Evolutionary conservation across 2,329 filamentous ascomycete species (phyloP).

Genomic region (Curvularia hawaiiensis): DNA sequence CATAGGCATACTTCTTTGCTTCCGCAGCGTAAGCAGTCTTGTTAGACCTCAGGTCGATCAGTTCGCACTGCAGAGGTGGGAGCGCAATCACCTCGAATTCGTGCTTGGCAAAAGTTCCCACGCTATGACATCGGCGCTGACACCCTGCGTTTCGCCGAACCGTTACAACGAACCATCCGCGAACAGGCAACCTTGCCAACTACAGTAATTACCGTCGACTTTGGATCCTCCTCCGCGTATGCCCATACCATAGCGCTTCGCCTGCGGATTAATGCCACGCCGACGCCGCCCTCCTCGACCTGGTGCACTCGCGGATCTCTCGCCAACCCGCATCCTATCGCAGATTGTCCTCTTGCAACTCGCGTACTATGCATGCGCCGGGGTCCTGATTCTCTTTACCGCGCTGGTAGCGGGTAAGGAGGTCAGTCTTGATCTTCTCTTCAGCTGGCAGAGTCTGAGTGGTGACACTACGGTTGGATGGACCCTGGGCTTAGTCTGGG

Average conservation of each 20-base stretch:
- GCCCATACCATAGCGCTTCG: slow-evolving; percentile 25
- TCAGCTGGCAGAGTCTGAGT: slow-evolving; percentile 67
- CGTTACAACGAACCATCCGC: slow-evolving; percentile 13
- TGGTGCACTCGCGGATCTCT: slow-evolving; percentile 69
- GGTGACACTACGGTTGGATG: slow-evolving; percentile 73
- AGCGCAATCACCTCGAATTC: slow-evolving; percentile 18
- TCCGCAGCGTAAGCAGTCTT: neutral
- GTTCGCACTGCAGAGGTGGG: slow-evolving; percentile 2
- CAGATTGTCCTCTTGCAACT: slow-evolving; percentile 70
- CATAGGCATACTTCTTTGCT: neutral
- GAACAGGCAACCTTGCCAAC: slow-evolving; percentile 25
- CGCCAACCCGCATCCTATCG: slow-evolving; percentile 68
- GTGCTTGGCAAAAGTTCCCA: slow-evolving; percentile 25
- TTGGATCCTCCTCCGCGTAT: slow-evolving; percentile 21
- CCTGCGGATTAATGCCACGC: slow-evolving; percentile 53
- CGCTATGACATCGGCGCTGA: slow-evolving; percentile 27
- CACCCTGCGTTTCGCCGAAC: slow-evolving; percentile 24
- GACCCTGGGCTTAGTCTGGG: slow-evolving; percentile 71
- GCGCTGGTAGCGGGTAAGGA: slow-evolving; percentile 67
- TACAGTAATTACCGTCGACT: slow-evolving; percentile 8
- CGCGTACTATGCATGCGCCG: slow-evolving; percentile 67
- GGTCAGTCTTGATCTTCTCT: slow-evolving; percentile 63
- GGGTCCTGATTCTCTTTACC: slow-evolving; percentile 69
- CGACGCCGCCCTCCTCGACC: slow-evolving; percentile 67
- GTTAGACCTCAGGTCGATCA: neutral